Evolutionary conservation across 2,329 filamentous ascomycete species (phyloP).

Genomic region (Rasamsonia emersonii): DNA sequence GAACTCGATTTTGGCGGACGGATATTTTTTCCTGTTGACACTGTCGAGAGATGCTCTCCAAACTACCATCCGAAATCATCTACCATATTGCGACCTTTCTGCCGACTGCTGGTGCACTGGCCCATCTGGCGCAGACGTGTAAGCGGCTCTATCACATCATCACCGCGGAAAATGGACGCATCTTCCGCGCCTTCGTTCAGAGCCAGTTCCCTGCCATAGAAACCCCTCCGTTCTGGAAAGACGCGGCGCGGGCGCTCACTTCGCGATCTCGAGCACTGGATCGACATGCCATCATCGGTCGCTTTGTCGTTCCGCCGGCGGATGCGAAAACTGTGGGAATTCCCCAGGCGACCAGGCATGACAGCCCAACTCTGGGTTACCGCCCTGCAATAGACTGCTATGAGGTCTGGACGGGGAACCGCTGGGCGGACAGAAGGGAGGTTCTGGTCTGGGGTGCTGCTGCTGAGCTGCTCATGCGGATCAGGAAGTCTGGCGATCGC

Average conservation of each 20-base stretch:
- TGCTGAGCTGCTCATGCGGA: slow-evolving; percentile 45
- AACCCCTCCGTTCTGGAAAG: slow-evolving; percentile 37
- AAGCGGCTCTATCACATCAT: slow-evolving; percentile 38
- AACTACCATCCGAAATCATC: slow-evolving; percentile 36
- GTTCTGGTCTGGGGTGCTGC: slow-evolving; percentile 54
- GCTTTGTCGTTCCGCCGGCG: slow-evolving; percentile 41
- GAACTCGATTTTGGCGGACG: too few relatives aligned
- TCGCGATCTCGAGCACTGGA: slow-evolving; percentile 51
- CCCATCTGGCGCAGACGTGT: slow-evolving; percentile 38
- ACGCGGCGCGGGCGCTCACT: slow-evolving; percentile 46
- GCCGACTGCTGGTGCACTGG: slow-evolving; percentile 37
- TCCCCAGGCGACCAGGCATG: slow-evolving; percentile 29
- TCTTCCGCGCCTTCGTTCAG: slow-evolving; percentile 39
- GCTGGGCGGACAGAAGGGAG: slow-evolving; percentile 45
- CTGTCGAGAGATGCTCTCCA: slow-evolving; percentile 26
- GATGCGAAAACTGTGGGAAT: slow-evolving; percentile 32
- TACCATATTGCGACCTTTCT: slow-evolving; percentile 35
- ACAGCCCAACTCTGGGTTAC: slow-evolving; percentile 48
- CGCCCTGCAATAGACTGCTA: slow-evolving; percentile 51
- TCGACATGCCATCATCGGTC: slow-evolving; percentile 46
- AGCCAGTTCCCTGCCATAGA: slow-evolving; percentile 39
- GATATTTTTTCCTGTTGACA: too few relatives aligned
- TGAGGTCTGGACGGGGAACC: slow-evolving; percentile 40
- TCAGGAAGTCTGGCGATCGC: slow-evolving; percentile 35
- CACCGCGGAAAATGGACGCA: slow-evolving; percentile 40